Evolutionary conservation across 83 land plant species (phyloP), one percentile per base, ranked within the genome.

Genomic region (Diphasiastrum complanatum): DNA sequence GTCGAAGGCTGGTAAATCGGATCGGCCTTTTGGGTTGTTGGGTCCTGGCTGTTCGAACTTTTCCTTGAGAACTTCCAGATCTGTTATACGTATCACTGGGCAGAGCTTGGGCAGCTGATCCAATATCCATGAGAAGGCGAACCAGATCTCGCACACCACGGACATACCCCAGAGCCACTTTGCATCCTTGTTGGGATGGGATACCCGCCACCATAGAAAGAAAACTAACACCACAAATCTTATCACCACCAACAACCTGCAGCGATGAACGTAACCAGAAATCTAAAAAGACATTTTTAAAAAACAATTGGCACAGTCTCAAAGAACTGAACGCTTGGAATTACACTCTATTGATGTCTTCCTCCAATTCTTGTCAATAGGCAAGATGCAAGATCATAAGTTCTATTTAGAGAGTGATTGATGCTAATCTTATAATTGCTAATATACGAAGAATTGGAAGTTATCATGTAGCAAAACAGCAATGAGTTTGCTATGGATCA

Each of bases 1-100:
- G 62, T 83, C 86, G 10, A 83, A 33, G 5, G 83, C n/a, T n/a
- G n/a, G n/a, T 14, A 38, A 14, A 38, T 38, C 43, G 14, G 43
- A 38, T 8, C 8, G 8, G 14, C 43, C 43, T 38, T 38, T 38
- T 38, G 43, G 43, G 14, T 38, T 38, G 14, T 38, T 38, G 43
- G 43, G 43, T 38, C 43, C 43, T 38, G 43, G 43, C 43, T 8
- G 8, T 38, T 38, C 43, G 14, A 38, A 38, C 14, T 14, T 38
- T 38, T 38, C 43, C 14, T 38, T 38, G 12, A 38, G 43, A 14
- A 14, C 43, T 38, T 8, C 8, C 8, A 38, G 43, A 14, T 38
- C 43, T 38, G 43, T 38, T 8, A 14, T 8, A 14, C 43, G 43
- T 8, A 8, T 38, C 14, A 38, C 43, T 8, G 43, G 43, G 14